Evolutionary conservation across 805 yeast genomes (phyloP), one percentile per base, ranked within the genome.

Genomic region (Phaffomyces opuntiae): DNA sequence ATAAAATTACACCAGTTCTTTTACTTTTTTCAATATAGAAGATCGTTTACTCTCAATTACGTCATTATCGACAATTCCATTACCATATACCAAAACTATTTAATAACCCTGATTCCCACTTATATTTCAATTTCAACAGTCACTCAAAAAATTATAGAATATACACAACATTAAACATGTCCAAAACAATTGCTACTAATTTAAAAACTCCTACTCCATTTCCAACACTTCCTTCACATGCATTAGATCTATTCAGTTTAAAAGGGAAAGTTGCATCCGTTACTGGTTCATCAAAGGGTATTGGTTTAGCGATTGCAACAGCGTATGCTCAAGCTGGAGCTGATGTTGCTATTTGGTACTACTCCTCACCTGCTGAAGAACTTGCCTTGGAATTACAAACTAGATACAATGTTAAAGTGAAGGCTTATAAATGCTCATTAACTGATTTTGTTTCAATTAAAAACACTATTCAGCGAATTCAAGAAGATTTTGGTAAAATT

Each of bases 251-350:
- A 47, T 87, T 88, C 66, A 81, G 87, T 7, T 71, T 88, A 48
- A 85, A 83, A 68, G 95, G 95, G 25, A 87, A 86, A 64, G 87
- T 84, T 12, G 93, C 95, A 35, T 78, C 86, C 3, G 77, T 87
- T 48, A 85, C 95, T 14, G 96, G 96, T 34, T 83, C 91, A 3
- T 81, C 91, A 12, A 73, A 83, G 40, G 96, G 96, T 24, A 87
- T 88, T 53, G 96, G 96, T 12, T 74, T 68, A 49, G 87, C 85
- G 5, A 85, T 86, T 34, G 95, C 95, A 27, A 84, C 78, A 61
- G 93, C 90, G 0, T 86, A 70, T 59, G 89, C 91, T 39, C 91
- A 87, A 66, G 91, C 93, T 4, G 96, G 96, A 45, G 95, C 95
- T 9, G 88, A 87, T 53, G 81, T 88, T 32, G 87, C 87, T 11